Percentiles rank a stretch among this genome's conserved stretches.
Evolutionary conservation across 768 basidiomycete genomes (phyloP).

Genomic region (Rhodocollybia butyracea): DNA sequence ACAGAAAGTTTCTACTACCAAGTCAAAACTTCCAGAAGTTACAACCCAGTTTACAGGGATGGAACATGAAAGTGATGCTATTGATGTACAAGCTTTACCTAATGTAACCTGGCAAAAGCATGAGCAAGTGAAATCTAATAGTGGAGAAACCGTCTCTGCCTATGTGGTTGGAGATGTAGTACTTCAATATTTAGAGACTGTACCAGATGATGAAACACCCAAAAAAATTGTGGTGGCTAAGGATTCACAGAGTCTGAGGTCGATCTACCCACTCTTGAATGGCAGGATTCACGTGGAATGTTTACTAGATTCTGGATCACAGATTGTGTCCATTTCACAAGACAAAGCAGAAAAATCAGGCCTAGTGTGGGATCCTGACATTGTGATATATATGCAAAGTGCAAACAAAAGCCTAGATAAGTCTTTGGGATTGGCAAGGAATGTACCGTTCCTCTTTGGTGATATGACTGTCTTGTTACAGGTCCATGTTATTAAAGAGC

Average conservation of each 20-base stretch:
- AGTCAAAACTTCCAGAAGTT: neutral
- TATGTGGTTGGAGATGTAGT: neutral
- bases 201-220: neutral
- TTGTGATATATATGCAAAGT: constrained; percentile 19
- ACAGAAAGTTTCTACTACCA: neutral
- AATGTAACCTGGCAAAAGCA: neutral
- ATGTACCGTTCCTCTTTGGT: constrained; percentile 21
- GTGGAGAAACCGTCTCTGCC: neutral
- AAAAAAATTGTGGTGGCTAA: constrained; percentile 16
- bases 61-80: neutral
- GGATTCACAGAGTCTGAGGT: constrained; percentile 18
- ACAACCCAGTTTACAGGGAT: neutral
- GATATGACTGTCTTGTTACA: constrained; percentile 22
- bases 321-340: constrained; percentile 22
- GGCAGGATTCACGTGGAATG: constrained; percentile 15
- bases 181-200: constrained; percentile 1
- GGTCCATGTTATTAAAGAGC: constrained; percentile 20
- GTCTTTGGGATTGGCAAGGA: constrained; percentile 20
- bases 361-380: constrained; percentile 15
- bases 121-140: neutral
- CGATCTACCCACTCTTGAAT: constrained; percentile 18
- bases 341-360: constrained; percentile 15
- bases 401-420: constrained; percentile 18
- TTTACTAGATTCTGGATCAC: constrained; percentile 22
- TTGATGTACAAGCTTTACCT: neutral